Conservation (phyloP, 2,329 filamentous ascomycete species). For the Talaromyces atroroseus region DNA sequence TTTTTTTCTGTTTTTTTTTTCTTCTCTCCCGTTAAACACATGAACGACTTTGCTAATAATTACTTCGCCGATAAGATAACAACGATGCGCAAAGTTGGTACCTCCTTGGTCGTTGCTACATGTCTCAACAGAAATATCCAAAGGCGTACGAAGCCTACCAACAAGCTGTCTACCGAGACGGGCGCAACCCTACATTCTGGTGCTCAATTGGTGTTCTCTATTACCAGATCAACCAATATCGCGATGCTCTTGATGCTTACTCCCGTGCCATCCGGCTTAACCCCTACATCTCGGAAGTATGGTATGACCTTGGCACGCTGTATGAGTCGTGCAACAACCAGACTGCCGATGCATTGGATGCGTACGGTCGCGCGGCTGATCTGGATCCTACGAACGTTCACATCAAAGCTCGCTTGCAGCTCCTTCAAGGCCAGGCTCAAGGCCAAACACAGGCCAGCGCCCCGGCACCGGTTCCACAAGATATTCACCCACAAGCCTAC, state of each 20-base stretch:
- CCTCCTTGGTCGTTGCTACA: slow-evolving; percentile 92
- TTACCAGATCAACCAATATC: slow-evolving; percentile 99
- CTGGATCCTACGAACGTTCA: slow-evolving; percentile 89
- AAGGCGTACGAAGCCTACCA: slow-evolving; percentile 99
- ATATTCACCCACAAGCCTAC: slow-evolving; percentile 93
- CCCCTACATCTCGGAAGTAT: slow-evolving; percentile 97
- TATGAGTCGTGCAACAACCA: slow-evolving; percentile 99
- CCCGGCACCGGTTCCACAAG: slow-evolving; percentile 72
- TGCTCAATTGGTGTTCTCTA: slow-evolving; percentile 98
- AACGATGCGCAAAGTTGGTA: slow-evolving; percentile 98
- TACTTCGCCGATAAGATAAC: slow-evolving; percentile 62
- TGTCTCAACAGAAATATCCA: slow-evolving; percentile 98
- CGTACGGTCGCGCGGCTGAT: slow-evolving; percentile 89
- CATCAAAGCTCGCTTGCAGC: slow-evolving; percentile 88
- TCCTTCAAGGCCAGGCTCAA: slow-evolving; percentile 73
- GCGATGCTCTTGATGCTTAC: slow-evolving; percentile 94
- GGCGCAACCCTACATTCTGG: slow-evolving; percentile 97
- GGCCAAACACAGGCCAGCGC: slow-evolving; percentile 65
- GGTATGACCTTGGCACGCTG: slow-evolving; percentile 95
- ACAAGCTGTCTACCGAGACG: slow-evolving; percentile 96
- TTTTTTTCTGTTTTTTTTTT: too few species aligned
- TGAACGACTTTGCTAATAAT: not conserved
- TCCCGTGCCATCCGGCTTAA: slow-evolving; percentile 94
- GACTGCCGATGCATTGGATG: slow-evolving; percentile 90
- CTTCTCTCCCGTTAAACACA: too few species aligned